Conservation (phyloP, 2,329 filamentous ascomycete species). For the Teratosphaeria viscida region DNA sequence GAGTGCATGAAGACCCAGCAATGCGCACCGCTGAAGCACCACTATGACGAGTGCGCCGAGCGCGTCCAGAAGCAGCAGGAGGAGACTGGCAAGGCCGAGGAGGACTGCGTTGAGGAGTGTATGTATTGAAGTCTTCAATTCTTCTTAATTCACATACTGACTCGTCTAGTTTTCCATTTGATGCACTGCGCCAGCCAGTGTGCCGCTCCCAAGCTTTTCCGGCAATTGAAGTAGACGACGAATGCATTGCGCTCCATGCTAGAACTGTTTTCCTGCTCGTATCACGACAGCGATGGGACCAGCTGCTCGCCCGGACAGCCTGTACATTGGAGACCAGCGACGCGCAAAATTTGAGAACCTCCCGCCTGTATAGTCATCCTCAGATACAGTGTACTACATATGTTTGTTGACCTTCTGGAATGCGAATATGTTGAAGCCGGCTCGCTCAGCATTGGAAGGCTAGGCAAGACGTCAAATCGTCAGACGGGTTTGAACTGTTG, state of each 20-base stretch:
- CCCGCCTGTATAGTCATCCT: slow-evolving; percentile 26
- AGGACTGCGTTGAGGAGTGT: slow-evolving; percentile 99
- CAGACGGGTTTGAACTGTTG: too few species aligned
- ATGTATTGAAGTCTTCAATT: slow-evolving; percentile 36
- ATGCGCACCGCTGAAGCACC: slow-evolving; percentile 86
- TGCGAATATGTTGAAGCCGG: not conserved
- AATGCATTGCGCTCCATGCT: not conserved
- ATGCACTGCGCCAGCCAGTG: slow-evolving; percentile 89
- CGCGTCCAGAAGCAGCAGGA: slow-evolving; percentile 69
- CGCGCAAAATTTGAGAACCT: not conserved
- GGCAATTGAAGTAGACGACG: slow-evolving; percentile 65
- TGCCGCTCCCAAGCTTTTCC: slow-evolving; percentile 93
- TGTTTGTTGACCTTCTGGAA: not conserved
- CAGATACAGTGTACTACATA: slow-evolving; percentile 24
- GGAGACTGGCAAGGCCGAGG: slow-evolving; percentile 63
- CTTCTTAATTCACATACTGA: not conserved
- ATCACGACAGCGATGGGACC: not conserved
- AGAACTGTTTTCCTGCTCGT: not conserved
- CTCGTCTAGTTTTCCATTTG: slow-evolving; percentile 80
- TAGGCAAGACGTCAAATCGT: too few species aligned
- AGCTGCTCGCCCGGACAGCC: not conserved
- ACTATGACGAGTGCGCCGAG: slow-evolving; percentile 96
- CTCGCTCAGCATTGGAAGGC: too few species aligned
- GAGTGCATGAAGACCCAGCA: slow-evolving; percentile 81
- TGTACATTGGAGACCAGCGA: slow-evolving; percentile 1